These are phyloP conservation scores for Rhizophora mangle DNA, from an alignment of 345 rosid species.

Conservation along the genomic window DNA sequence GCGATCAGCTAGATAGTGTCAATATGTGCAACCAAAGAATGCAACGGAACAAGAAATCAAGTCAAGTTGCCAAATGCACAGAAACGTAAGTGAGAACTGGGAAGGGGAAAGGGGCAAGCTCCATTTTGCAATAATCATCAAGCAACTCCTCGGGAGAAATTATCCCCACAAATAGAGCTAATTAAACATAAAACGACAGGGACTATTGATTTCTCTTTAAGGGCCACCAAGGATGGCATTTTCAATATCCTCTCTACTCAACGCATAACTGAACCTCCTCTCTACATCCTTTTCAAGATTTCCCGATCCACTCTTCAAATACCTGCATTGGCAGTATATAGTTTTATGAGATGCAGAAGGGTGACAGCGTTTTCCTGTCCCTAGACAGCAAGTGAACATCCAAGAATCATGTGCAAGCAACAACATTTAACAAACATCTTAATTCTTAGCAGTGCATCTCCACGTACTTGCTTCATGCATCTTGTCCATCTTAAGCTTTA, in stretches of 20 bases:
- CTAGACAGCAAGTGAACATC: neutral
- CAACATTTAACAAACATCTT: neutral
- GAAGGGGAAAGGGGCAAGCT: neutral
- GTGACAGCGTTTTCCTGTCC: neutral
- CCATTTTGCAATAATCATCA: neutral
- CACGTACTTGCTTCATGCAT: neutral
- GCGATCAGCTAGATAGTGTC: no score
- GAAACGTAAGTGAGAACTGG: neutral
- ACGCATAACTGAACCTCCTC: conserved; percentile 91
- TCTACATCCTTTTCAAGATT: conserved; percentile 86
- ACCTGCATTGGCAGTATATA: conserved; percentile 43
- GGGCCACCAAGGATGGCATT: conserved; percentile 97
- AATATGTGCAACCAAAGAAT: neutral
- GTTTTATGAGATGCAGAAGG: conserved; percentile 4
- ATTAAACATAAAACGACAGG: conserved; percentile 4
- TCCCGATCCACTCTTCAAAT: conserved; percentile 88
- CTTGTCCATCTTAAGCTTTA: neutral
- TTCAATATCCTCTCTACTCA: conserved; percentile 89
- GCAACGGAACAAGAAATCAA: neutral
- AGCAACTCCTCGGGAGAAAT: neutral
- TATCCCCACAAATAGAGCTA: neutral
- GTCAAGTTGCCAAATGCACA: neutral
- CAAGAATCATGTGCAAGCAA: neutral
- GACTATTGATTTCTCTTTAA: conserved; percentile 22
- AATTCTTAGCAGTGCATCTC: neutral